Conservation (phyloP, 2,329 filamentous ascomycete species). For the Colletotrichum sublineola region DNA sequence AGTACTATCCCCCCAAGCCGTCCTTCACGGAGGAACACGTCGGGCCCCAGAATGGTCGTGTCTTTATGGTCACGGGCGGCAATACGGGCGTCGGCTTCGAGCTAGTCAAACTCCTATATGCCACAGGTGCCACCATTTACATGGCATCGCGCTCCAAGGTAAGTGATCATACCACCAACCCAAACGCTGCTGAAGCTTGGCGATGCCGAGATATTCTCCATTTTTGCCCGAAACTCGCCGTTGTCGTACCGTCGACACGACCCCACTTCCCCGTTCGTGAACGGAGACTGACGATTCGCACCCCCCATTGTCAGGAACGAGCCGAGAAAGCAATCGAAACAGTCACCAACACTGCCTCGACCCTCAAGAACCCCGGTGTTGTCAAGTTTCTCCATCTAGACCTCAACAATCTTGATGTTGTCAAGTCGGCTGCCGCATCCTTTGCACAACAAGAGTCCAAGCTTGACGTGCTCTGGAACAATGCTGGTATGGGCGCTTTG, state of each 20-base stretch:
- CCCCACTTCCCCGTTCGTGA: background rate
- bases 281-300: background rate
- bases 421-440: conserved; percentile 53
- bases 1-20: conserved; percentile 45
- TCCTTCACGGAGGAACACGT: conserved; percentile 47
- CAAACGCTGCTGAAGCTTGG: conserved; percentile 43
- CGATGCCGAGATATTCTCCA: background rate
- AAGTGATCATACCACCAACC: conserved; percentile 1
- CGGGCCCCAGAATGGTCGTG: conserved; percentile 46
- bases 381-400: conserved; percentile 55
- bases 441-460: conserved; percentile 54
- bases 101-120: conserved; percentile 65
- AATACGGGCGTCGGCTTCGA: conserved; percentile 61
- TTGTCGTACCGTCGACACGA: background rate
- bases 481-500: conserved; percentile 49
- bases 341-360: conserved; percentile 43
- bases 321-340: conserved; percentile 50
- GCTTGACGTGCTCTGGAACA: conserved; percentile 60
- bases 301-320: conserved; percentile 44
- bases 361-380: conserved; percentile 33
- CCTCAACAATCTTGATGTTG: conserved; percentile 57
- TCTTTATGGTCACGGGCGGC: conserved; percentile 63
- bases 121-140: conserved; percentile 65
- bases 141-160: conserved; percentile 60
- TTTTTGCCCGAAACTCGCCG: background rate